Evolutionary conservation across 306 rosid species (phyloP), one percentile per base, ranked within the genome.

Genomic region (Cercis canadensis): DNA sequence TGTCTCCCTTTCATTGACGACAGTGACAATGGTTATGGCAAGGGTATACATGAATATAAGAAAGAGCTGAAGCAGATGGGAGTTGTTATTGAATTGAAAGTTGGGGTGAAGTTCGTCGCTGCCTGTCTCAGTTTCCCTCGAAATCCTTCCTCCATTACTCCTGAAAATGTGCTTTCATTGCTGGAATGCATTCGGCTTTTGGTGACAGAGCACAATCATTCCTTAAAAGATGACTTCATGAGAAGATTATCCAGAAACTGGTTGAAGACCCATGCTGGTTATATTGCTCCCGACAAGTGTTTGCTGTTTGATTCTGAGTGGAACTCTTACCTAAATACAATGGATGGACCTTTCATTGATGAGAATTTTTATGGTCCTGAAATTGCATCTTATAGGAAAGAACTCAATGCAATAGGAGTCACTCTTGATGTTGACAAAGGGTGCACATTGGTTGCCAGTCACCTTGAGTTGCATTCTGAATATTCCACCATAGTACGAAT

Each of bases 341-440:
- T 62, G 14, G 92, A 89, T 62, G 97, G 90, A 10, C 96, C 93
- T 14, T 92, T 92, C 65, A 62, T 92, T 24, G 92, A 92, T 64
- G 87, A 82, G 56, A 53, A 8, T 0, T 81, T 76, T 66, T 87
- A 85, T 76, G 86, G 89, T 12, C 32, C 73, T 17, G 65, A 77
- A 47, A 84, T 92, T 39, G 37, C 61, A 3, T 52, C 73, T 0
- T 92, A 78, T 80, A 62, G 18, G 62, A 41, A 75, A 31, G 90
- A 85, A 83, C 93, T 92, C 54, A 37, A 59, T 12, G 78, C 75
- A 29, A 73, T 92, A n/a, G 87, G 94, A 46, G 92, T 92, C 36
- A 54, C 34, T 6, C 56, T 47, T 75, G 89, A 82, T 5, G 74
- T 57, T 11, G 72, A 57, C 6, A 21, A 67, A 1, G 96, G 92